These are phyloP conservation scores for Stentor coeruleus DNA, from an alignment of 73 alveolate species.

Conservation along the genomic window DNA sequence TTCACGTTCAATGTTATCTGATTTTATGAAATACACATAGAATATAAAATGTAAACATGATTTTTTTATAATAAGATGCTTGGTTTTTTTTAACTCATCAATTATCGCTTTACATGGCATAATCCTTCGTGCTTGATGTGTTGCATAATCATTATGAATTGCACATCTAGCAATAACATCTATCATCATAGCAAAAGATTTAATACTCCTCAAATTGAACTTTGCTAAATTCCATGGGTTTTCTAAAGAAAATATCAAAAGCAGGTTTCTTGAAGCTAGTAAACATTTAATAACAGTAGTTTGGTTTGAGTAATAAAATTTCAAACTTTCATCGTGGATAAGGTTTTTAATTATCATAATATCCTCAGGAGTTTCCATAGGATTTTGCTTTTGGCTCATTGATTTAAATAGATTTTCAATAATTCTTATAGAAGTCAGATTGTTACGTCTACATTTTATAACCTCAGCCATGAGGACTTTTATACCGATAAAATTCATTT, in stretches of 20 bases:
- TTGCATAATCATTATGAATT: neutral
- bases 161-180: neutral
- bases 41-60: neutral
- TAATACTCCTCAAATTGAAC: neutral
- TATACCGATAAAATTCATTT: neutral
- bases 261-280: neutral
- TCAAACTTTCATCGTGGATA: neutral
- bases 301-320: neutral
- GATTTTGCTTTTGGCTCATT: neutral
- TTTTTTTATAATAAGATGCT: neutral
- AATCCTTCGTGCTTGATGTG: constrained; percentile 7
- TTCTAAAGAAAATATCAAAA: constrained; percentile 7
- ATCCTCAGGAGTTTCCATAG: neutral
- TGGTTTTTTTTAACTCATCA: neutral
- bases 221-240: constrained; percentile 9
- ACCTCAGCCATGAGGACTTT: neutral
- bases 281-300: neutral
- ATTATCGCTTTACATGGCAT: neutral
- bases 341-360: neutral
- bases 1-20: neutral
- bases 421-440: neutral
- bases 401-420: neutral
- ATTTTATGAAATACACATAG: neutral
- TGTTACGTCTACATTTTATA: neutral
- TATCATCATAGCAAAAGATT: constrained; percentile 1